Percentiles rank a stretch among this genome's conserved stretches.
Conservation (phyloP, 768 basidiomycete species). For the Baorangia bicolor region DNA sequence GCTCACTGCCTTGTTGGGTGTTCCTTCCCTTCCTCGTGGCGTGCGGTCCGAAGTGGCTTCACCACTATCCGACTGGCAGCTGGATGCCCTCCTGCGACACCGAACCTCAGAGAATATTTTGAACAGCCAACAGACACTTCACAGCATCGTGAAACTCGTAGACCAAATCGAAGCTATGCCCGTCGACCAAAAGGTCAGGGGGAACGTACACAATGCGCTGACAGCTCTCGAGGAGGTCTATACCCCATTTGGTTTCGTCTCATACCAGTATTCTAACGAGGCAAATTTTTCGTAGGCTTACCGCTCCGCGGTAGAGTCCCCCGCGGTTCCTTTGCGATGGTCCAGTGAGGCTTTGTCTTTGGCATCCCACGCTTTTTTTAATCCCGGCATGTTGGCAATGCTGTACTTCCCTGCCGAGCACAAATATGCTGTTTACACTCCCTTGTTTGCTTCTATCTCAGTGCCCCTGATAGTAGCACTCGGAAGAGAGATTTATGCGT, state of each 20-base stretch:
- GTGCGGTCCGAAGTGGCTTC: constrained; percentile 34
- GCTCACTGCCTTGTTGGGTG: constrained; percentile 77
- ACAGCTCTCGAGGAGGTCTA: constrained; percentile 70
- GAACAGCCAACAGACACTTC: constrained; percentile 70
- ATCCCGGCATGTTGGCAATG: constrained; percentile 93
- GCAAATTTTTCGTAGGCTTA: constrained; percentile 21
- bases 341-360: constrained; percentile 63
- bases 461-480: constrained; percentile 79
- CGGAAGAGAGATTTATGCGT: constrained; percentile 67
- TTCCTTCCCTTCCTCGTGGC: constrained; percentile 57
- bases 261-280: constrained; percentile 8
- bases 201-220: constrained; percentile 69
- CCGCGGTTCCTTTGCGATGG: constrained; percentile 45
- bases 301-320: constrained; percentile 16
- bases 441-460: constrained; percentile 87
- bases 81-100: constrained; percentile 72
- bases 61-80: constrained; percentile 68
- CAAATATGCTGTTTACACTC: constrained; percentile 95
- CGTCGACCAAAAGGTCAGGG: constrained; percentile 72
- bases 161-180: constrained; percentile 91
- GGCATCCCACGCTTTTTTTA: constrained; percentile 90
- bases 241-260: constrained; percentile 8
- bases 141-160: constrained; percentile 82
- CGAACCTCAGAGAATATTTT: constrained; percentile 68
- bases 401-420: constrained; percentile 98